A percentile compares a stretch with the other conserved stretches of the same genome.
phyloP scores from a whole-genome alignment of 768 basidiomycete species.

The Trametes cubensis region DNA sequence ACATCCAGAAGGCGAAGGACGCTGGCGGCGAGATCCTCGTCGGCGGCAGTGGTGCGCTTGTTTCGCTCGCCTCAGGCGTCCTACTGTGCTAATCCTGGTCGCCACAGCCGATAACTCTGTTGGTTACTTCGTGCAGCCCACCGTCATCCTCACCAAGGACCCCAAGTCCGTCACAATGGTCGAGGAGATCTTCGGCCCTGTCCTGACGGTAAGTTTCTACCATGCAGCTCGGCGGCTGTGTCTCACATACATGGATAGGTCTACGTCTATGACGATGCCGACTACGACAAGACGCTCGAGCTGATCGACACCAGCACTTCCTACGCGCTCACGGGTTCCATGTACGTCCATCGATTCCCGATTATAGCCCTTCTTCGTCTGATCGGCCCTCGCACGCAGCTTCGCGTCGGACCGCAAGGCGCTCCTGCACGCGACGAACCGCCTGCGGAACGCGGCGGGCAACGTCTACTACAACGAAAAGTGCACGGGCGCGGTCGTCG shows the following conservation, averaged over 20 bases:
- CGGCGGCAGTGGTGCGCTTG: slow-evolving; percentile 71
- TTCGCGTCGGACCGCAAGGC: slow-evolving; percentile 84
- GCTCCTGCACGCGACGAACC: slow-evolving; percentile 77
- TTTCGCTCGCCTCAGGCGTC: not conserved
- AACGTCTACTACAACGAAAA: slow-evolving; percentile 99
- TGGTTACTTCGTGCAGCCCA: slow-evolving; percentile 94
- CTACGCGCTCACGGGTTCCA: slow-evolving; percentile 94
- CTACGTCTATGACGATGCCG: slow-evolving; percentile 85
- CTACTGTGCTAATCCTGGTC: not conserved
- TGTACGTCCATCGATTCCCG: slow-evolving; percentile 53
- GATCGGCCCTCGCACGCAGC: slow-evolving; percentile 42
- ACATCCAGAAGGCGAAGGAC: slow-evolving; percentile 84
- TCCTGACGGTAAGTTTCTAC: slow-evolving; percentile 64
- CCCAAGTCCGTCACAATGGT: slow-evolving; percentile 87
- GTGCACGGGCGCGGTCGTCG: slow-evolving; percentile 97
- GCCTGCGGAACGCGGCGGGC: slow-evolving; percentile 87
- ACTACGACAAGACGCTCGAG: slow-evolving; percentile 85
- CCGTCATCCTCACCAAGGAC: slow-evolving; percentile 90
- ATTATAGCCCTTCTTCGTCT: slow-evolving; percentile 15
- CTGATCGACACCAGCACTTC: slow-evolving; percentile 83
- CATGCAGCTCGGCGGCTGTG: not conserved
- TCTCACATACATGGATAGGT: slow-evolving; percentile 45
- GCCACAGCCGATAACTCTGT: slow-evolving; percentile 78
- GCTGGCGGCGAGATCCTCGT: slow-evolving; percentile 88
- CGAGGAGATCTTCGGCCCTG: slow-evolving; percentile 97